A percentile compares a stretch with the other conserved stretches of the same genome.
Conservation (phyloP, 2,329 filamentous ascomycete species). For the Colletotrichum horii region DNA sequence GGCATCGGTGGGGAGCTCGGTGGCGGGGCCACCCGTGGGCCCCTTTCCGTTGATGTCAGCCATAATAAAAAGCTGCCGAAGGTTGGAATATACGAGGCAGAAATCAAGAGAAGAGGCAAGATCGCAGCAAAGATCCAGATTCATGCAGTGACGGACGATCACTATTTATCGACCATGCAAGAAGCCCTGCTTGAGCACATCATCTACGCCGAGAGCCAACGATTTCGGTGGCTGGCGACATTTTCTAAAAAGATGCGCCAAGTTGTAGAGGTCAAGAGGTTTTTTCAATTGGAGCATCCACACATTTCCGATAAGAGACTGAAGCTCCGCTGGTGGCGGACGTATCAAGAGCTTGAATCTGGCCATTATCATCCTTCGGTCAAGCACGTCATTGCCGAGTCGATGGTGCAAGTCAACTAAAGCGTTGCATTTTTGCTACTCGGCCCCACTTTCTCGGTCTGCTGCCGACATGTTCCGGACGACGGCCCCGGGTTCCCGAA, state of each 20-base stretch:
- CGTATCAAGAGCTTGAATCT: background rate
- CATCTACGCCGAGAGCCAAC: background rate
- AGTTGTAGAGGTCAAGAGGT: background rate
- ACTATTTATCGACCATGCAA: background rate
- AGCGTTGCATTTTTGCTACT: background rate
- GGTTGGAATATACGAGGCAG: background rate
- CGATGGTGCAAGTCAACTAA: background rate
- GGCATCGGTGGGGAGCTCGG: background rate
- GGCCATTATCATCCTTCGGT: background rate
- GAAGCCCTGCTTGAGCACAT: background rate
- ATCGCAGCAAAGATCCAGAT: background rate
- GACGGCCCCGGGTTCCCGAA: background rate
- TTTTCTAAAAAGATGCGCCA: background rate
- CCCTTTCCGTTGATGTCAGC: background rate
- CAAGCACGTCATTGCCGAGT: slow-evolving; percentile 3
- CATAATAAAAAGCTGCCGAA: background rate
- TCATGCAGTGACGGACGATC: background rate
- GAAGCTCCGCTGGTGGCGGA: background rate
- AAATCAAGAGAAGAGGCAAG: background rate
- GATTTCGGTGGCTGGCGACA: background rate
- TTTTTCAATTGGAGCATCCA: background rate
- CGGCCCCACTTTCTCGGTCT: background rate
- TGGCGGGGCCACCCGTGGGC: background rate
- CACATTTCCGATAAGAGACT: background rate
- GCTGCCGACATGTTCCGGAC: background rate